Percentiles rank a stretch among this genome's conserved stretches.
phyloP scores from a whole-genome alignment of 768 basidiomycete species.

The Kwoniella sp. region DNA sequence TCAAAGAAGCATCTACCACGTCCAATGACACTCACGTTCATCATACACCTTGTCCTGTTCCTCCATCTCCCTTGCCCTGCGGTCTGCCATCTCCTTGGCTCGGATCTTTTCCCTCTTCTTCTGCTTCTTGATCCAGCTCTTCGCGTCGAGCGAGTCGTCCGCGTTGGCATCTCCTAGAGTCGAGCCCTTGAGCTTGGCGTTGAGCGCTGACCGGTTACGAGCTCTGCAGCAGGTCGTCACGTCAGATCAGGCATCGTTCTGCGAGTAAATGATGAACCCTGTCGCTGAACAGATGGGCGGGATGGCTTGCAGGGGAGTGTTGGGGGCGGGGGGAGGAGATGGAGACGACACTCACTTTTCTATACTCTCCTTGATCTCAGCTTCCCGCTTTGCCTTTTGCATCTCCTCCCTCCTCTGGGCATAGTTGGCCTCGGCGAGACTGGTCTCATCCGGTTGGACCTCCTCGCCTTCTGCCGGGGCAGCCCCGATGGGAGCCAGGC shows the following conservation, averaged over 20 bases:
- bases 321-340: conserved; percentile 16
- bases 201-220: conserved; percentile 87
- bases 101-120: conserved; percentile 63
- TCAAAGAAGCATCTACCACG: conserved; percentile 2
- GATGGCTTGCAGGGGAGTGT: not conserved
- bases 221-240: conserved; percentile 53
- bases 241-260: conserved; percentile 1
- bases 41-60: conserved; percentile 81
- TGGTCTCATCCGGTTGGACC: conserved; percentile 55
- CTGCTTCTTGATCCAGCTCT: conserved; percentile 84
- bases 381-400: conserved; percentile 57
- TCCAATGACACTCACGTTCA: conserved; percentile 64
- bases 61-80: conserved; percentile 76
- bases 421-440: conserved; percentile 83
- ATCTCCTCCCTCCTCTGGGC: conserved; percentile 61
- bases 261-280: conserved; percentile 14
- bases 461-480: conserved; percentile 62
- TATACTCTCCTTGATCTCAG: conserved; percentile 45
- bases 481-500: conserved; percentile 81
- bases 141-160: conserved; percentile 60
- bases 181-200: conserved; percentile 82
- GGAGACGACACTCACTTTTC: conserved; percentile 60
- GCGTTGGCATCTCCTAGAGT: conserved; percentile 70
- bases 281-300: not conserved
- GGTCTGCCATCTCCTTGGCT: conserved; percentile 80